Evolutionary conservation across 768 basidiomycete genomes (phyloP).

Genomic region (Amanita rubescens): DNA sequence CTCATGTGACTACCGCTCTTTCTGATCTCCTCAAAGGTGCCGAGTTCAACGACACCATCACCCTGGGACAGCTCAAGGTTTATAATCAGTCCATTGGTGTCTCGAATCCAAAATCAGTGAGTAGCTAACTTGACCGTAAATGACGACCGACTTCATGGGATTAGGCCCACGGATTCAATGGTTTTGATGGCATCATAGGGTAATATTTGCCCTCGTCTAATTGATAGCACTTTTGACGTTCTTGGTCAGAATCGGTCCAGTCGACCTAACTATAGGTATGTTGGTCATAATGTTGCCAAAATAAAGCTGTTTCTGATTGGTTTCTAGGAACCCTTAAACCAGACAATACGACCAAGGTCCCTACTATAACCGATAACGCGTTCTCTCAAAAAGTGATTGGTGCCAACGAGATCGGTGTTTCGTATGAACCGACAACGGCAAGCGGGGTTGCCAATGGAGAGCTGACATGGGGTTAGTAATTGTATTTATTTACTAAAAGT

Average conservation of each 20-base stretch:
- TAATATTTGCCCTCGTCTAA: slow-evolving; percentile 17
- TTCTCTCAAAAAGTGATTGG: slow-evolving; percentile 32
- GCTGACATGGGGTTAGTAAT: slow-evolving; percentile 40
- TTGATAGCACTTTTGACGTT: background rate
- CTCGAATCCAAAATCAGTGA: slow-evolving; percentile 28
- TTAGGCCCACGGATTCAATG: slow-evolving; percentile 36
- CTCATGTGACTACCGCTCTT: too few relatives aligned
- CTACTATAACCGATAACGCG: slow-evolving; percentile 53
- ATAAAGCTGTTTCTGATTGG: background rate
- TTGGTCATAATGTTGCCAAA: background rate
- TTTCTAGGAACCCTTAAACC: slow-evolving; percentile 26
- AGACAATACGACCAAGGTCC: slow-evolving; percentile 25
- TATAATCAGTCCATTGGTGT: slow-evolving; percentile 53
- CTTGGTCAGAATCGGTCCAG: slow-evolving; percentile 50
- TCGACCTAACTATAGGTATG: slow-evolving; percentile 39
- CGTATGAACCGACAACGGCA: slow-evolving; percentile 36
- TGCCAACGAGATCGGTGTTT: slow-evolving; percentile 38
- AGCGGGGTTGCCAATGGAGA: slow-evolving; percentile 40
- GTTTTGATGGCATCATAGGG: slow-evolving; percentile 63
- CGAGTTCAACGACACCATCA: slow-evolving; percentile 48
- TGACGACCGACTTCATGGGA: background rate
- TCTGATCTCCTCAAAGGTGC: slow-evolving; percentile 23
- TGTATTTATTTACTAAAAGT: slow-evolving; percentile 12
- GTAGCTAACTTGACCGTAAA: background rate
- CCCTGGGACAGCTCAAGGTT: slow-evolving; percentile 42